A percentile compares a stretch with the other conserved stretches of the same genome.
These are phyloP conservation scores for Daedaleopsis sinensis DNA, from an alignment of 768 basidiomycete species.

Conservation along the genomic window DNA sequence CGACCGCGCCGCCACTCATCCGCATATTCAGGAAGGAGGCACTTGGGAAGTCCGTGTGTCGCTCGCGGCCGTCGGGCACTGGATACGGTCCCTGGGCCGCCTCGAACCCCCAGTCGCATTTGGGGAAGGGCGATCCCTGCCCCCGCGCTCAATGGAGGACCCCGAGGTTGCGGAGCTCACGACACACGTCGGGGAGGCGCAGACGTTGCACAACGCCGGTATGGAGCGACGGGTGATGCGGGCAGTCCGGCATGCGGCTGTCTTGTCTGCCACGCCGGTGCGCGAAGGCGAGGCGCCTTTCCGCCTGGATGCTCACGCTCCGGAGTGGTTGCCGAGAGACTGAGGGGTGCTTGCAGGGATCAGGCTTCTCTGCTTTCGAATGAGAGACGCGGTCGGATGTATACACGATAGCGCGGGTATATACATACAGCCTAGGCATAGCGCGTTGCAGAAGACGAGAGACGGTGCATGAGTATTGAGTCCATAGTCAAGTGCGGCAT, in stretches of 20 bases:
- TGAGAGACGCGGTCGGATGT: background rate
- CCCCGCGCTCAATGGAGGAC: conserved; percentile 35
- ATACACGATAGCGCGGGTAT: background rate
- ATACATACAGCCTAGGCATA: conserved; percentile 4
- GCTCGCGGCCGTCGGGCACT: conserved; percentile 56
- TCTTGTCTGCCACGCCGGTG: conserved; percentile 46
- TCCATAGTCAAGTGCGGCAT: conserved; percentile 7
- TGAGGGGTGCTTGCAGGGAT: background rate
- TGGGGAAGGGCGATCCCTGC: conserved; percentile 42
- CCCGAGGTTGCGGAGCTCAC: conserved; percentile 38
- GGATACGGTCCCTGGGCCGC: conserved; percentile 58
- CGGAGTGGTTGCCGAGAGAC: conserved; percentile 33
- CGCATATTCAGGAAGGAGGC: conserved; percentile 51
- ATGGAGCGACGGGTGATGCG: conserved; percentile 32
- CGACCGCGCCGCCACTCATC: background rate
- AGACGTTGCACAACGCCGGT: conserved; percentile 8
- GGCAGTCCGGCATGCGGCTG: conserved; percentile 48
- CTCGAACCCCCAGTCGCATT: conserved; percentile 45
- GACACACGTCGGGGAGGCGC: conserved; percentile 7
- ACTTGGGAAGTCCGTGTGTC: conserved; percentile 65
- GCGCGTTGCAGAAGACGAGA: background rate
- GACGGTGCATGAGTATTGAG: conserved; percentile 1
- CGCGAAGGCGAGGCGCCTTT: conserved; percentile 42
- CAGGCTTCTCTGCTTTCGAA: background rate
- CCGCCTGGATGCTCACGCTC: conserved; percentile 31